A percentile compares a stretch with the other conserved stretches of the same genome.
These are phyloP conservation scores for Claviceps paspali DNA, from an alignment of 2,329 filamentous ascomycete species.

Conservation along the genomic window DNA sequence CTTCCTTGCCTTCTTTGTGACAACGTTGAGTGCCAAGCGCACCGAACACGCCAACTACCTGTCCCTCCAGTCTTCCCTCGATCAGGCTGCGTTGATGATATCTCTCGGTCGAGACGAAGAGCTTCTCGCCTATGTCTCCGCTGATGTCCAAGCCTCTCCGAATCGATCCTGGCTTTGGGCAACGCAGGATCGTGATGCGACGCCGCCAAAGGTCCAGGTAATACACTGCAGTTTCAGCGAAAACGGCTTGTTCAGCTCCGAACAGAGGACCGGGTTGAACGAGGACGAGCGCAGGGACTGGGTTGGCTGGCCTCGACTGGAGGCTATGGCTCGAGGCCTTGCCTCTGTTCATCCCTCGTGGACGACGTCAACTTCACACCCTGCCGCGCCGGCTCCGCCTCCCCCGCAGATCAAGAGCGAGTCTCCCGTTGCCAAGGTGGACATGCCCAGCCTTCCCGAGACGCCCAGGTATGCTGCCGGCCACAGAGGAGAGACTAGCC, in stretches of 20 bases:
- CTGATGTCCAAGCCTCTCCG: conserved; percentile 67
- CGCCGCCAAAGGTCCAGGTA: conserved; percentile 10
- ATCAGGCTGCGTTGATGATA: conserved; percentile 17
- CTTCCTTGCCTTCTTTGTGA: conserved; percentile 68
- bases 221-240: conserved; percentile 14
- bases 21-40: conserved; percentile 42
- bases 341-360: conserved; percentile 16
- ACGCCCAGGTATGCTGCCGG: conserved; percentile 16
- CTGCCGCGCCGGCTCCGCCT: conserved; percentile 13
- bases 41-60: conserved; percentile 28
- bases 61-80: conserved; percentile 16
- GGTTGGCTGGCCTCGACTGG: conserved; percentile 67
- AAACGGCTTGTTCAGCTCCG: conserved; percentile 28
- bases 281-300: conserved; percentile 50
- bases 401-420: conserved; percentile 23
- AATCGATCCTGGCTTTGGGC: conserved; percentile 77
- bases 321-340: conserved; percentile 28
- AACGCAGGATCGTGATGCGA: conserved; percentile 35
- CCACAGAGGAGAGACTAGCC: conserved; percentile 13
- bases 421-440: conserved; percentile 12
- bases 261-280: conserved; percentile 34
- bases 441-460: conserved; percentile 16
- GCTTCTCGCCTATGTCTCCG: conserved; percentile 70
- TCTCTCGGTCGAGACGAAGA: conserved; percentile 56
- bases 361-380: conserved; percentile 16